A percentile compares a stretch with the other conserved stretches of the same genome.
Evolutionary conservation across 352 stramenopile species (phyloP).

Genomic region (Pythium pyrilobum): DNA sequence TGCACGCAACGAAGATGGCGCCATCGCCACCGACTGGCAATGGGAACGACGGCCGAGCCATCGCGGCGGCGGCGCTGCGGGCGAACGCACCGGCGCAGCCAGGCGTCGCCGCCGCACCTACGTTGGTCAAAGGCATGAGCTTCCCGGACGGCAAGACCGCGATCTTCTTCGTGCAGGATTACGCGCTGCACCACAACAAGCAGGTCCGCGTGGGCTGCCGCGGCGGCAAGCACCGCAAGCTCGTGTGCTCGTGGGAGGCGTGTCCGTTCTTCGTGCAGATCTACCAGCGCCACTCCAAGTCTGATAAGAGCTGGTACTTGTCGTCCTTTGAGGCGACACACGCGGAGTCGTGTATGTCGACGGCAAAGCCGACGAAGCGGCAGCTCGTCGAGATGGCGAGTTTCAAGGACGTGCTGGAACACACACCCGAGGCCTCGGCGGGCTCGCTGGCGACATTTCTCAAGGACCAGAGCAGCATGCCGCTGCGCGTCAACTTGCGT

Average conservation of each 20-base stretch:
- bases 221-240: constrained; percentile 53
- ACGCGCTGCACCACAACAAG: constrained; percentile 52
- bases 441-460: constrained; percentile 31
- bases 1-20: background rate
- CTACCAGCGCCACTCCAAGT: constrained; percentile 53
- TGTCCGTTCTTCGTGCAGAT: constrained; percentile 69
- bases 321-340: constrained; percentile 44
- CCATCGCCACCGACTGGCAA: background rate
- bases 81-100: background rate
- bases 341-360: constrained; percentile 34
- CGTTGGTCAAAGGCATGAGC: constrained; percentile 34
- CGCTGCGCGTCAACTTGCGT: constrained; percentile 30
- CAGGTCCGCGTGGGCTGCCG: constrained; percentile 43
- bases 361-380: constrained; percentile 45
- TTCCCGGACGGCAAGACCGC: constrained; percentile 45
- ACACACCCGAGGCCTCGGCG: constrained; percentile 27
- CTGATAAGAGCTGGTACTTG: constrained; percentile 54
- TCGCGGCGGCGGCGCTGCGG: background rate
- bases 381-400: constrained; percentile 43
- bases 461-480: constrained; percentile 17
- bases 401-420: constrained; percentile 31
- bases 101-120: constrained; percentile 2
- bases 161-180: constrained; percentile 57
- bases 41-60: background rate
- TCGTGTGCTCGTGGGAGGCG: constrained; percentile 35